Percentiles rank a stretch among this genome's conserved stretches.
Conservation (phyloP, 768 basidiomycete species). For the Galerina sulciceps region DNA sequence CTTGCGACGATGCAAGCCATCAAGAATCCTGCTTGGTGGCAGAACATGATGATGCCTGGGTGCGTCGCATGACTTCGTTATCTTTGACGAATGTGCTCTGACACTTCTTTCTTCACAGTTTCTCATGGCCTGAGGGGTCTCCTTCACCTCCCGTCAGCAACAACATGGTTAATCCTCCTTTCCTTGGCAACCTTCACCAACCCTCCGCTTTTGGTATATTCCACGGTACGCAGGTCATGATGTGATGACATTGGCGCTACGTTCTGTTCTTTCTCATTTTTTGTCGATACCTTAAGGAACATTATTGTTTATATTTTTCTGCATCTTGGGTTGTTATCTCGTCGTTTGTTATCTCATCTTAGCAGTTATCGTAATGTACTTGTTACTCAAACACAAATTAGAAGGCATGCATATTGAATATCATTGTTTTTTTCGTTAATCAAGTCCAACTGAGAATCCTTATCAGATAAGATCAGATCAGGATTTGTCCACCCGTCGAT, state of each 20-base stretch:
- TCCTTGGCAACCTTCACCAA: constrained; percentile 18
- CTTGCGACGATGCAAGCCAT: constrained; percentile 76
- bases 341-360: too few species aligned
- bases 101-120: constrained; percentile 21
- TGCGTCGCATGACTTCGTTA: constrained; percentile 28
- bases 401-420: too few species aligned
- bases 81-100: not conserved
- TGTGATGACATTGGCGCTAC: constrained; percentile 9
- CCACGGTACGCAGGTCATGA: constrained; percentile 29
- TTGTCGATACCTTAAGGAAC: not conserved
- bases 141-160: constrained; percentile 32
- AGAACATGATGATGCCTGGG: constrained; percentile 88
- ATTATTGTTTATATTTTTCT: too few species aligned
- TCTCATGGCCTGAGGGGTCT: constrained; percentile 41
- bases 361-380: too few species aligned
- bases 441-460: not conserved
- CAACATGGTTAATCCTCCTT: constrained; percentile 12
- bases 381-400: too few species aligned
- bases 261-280: not conserved
- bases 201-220: constrained; percentile 29
- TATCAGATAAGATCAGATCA: constrained; percentile 4
- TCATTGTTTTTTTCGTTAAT: too few species aligned
- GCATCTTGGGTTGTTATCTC: too few species aligned
- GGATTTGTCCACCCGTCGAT: too few species aligned
- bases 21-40: constrained; percentile 75